Evolutionary conservation across 2,329 filamentous ascomycete genomes (phyloP).

Genomic region (Ceratocystis harringtonii): DNA sequence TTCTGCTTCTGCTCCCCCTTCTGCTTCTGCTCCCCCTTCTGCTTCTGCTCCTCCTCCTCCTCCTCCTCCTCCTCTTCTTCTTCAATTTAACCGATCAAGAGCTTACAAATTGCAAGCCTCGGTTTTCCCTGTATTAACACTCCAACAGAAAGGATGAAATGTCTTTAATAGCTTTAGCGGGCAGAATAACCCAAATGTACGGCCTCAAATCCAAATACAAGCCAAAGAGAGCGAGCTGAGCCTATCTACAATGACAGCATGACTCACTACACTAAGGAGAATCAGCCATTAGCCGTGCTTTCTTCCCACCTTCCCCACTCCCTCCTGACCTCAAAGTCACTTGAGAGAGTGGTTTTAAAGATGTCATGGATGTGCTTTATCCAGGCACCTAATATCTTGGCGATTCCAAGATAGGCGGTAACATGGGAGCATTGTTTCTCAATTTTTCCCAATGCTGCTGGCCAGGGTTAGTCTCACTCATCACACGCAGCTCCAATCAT

Average conservation of each 20-base stretch:
- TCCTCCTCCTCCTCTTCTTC: too few species aligned
- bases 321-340: neutral
- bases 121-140: too few species aligned
- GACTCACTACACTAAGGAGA: neutral
- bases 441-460: neutral
- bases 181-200: neutral
- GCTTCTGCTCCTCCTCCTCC: too few species aligned
- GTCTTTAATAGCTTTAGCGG: neutral
- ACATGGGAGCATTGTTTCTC: neutral
- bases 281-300: neutral
- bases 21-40: too few species aligned
- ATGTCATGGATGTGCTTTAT: neutral
- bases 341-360: neutral
- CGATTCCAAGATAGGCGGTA: neutral
- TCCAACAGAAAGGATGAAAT: neutral
- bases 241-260: neutral
- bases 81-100: too few species aligned
- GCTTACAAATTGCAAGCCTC: neutral
- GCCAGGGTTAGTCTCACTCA: neutral
- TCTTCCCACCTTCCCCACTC: neutral
- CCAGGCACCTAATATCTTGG: neutral
- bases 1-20: too few species aligned
- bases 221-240: neutral
- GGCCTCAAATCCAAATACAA: neutral
- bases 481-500: neutral